phyloP scores from a whole-genome alignment of 345 rosid species.

The Rubroshorea leprosula region DNA sequence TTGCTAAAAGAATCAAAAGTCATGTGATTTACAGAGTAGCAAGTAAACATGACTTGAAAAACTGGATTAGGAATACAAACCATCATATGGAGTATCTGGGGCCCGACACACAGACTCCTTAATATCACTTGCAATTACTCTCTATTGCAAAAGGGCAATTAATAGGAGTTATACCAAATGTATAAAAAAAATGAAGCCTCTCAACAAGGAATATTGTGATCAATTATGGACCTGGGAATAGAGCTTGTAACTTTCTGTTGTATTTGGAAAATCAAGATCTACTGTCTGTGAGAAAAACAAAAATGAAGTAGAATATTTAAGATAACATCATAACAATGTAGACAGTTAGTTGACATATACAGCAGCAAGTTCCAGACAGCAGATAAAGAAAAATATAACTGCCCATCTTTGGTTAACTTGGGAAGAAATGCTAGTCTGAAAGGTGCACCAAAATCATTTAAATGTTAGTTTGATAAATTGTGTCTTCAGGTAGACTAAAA shows the following conservation, averaged over 20 bases:
- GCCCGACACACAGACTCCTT: slow-evolving; percentile 96
- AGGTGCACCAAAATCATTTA: no score
- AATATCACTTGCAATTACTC: slow-evolving; percentile 91
- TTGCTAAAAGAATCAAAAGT: background rate
- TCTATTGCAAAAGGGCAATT: slow-evolving; percentile 43
- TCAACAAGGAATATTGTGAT: slow-evolving; percentile 8
- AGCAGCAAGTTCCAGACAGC: slow-evolving; percentile 13
- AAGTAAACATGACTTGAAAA: background rate
- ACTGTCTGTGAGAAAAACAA: slow-evolving; percentile 44
- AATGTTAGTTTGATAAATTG: no score
- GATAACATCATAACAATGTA: no score
- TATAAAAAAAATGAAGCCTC: slow-evolving; percentile 1
- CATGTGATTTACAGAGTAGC: background rate
- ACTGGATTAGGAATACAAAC: slow-evolving; percentile 30
- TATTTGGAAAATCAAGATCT: slow-evolving; percentile 72
- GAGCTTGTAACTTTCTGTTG: slow-evolving; percentile 88
- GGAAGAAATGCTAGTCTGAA: no score
- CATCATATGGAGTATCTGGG: slow-evolving; percentile 96
- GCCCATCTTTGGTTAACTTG: no score
- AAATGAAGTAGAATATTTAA: no score
- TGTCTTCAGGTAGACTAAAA: no score
- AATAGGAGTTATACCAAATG: slow-evolving; percentile 13
- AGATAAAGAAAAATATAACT: background rate
- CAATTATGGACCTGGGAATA: slow-evolving; percentile 70
- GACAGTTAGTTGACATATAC: no score